phyloP scores from a whole-genome alignment of 805 yeast species.

The Yarrowia phangngaensis region DNA sequence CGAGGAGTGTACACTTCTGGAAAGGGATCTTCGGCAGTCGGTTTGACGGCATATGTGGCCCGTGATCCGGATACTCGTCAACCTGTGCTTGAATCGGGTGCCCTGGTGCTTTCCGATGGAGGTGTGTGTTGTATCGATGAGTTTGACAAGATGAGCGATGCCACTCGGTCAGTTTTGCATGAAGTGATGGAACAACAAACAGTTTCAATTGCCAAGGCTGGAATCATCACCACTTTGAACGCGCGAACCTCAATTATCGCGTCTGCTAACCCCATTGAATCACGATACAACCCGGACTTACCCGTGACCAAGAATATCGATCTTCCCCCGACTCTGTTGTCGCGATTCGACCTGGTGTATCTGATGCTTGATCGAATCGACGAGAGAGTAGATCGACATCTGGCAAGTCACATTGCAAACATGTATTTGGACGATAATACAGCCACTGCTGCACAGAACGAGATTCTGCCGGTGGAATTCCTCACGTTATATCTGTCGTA shows the following conservation, averaged over 20 bases:
- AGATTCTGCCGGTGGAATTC: constrained; percentile 79
- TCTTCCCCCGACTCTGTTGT: constrained; percentile 89
- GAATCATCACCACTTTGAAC: constrained; percentile 92
- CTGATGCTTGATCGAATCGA: constrained; percentile 89
- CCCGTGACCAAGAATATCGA: constrained; percentile 96
- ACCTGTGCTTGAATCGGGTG: constrained; percentile 91
- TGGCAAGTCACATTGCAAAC: constrained; percentile 85
- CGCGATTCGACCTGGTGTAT: constrained; percentile 93
- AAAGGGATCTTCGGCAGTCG: constrained; percentile 98
- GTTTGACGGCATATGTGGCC: constrained; percentile 94
- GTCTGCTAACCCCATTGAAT: constrained; percentile 94
- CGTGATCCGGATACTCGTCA: constrained; percentile 92
- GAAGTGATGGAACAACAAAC: constrained; percentile 99
- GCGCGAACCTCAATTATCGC: constrained; percentile 96
- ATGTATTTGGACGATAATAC: constrained; percentile 89
- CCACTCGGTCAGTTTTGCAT: constrained; percentile 90
- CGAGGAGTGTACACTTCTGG: constrained; percentile 98
- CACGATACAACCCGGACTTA: constrained; percentile 88
- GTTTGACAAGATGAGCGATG: constrained; percentile 94
- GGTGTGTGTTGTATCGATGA: constrained; percentile 99
- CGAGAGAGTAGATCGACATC: constrained; percentile 72
- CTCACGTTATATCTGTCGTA: constrained; percentile 86
- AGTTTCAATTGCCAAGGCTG: constrained; percentile 96
- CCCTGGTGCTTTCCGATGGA: constrained; percentile 92
- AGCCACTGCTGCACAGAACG: constrained; percentile 60